Conservation (phyloP, 495 filamentous ascomycete species). For the Xylaria longipes region DNA sequence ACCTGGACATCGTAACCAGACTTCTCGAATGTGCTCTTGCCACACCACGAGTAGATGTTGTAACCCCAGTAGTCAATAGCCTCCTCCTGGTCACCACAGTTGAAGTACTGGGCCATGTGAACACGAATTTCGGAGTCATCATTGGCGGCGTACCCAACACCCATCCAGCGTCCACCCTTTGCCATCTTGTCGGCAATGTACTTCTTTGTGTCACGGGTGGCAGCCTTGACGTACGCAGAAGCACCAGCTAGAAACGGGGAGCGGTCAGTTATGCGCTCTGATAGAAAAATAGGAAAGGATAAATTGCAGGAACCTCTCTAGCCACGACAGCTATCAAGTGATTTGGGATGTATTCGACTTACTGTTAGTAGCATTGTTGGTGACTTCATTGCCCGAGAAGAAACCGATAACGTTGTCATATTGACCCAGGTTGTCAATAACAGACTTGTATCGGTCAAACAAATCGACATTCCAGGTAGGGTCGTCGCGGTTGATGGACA, state of each 20-base stretch:
- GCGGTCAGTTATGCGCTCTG: not conserved
- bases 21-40: conserved; percentile 69
- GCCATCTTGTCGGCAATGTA: conserved; percentile 76
- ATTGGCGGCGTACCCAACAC: conserved; percentile 94
- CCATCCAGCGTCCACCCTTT: conserved; percentile 73
- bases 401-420: conserved; percentile 93
- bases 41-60: conserved; percentile 99
- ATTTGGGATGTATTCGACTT: conserved; percentile 20
- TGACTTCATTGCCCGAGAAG: conserved; percentile 97
- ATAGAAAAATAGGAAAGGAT: not conserved
- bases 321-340: not conserved
- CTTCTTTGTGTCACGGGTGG: conserved; percentile 90
- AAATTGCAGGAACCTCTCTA: not conserved
- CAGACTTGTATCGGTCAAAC: conserved; percentile 78
- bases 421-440: conserved; percentile 77
- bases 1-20: conserved; percentile 84
- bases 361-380: conserved; percentile 80
- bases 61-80: conserved; percentile 97
- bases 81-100: conserved; percentile 71
- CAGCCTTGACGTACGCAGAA: conserved; percentile 93
- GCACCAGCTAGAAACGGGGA: conserved; percentile 57
- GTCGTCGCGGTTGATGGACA: conserved; percentile 82
- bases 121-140: conserved; percentile 82
- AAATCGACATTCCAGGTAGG: conserved; percentile 79
- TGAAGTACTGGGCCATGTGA: conserved; percentile 86